phyloP scores from a whole-genome alignment of 805 yeast genomes.

The Soucietia sequanensis region DNA sequence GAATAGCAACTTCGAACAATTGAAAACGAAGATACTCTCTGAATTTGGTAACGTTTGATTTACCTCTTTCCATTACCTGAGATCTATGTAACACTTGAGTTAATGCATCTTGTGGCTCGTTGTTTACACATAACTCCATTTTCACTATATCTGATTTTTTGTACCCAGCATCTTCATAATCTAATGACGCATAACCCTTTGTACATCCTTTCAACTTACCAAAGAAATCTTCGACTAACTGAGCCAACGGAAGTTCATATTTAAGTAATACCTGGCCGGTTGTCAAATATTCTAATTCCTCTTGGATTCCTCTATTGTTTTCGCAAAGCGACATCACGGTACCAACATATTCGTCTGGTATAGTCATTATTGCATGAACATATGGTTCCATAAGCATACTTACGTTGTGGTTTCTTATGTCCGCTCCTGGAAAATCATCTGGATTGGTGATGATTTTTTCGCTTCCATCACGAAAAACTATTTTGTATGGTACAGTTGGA shows the following conservation, averaged over 20 bases:
- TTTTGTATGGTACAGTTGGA: slow-evolving; percentile 91
- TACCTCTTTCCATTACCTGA: slow-evolving; percentile 69
- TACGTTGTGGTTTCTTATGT: slow-evolving; percentile 45
- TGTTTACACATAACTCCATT: slow-evolving; percentile 85
- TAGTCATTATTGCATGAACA: slow-evolving; percentile 86
- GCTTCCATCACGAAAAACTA: slow-evolving; percentile 63
- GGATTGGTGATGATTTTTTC: slow-evolving; percentile 80
- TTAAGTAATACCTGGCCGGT: slow-evolving; percentile 80
- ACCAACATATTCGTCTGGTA: slow-evolving; percentile 89
- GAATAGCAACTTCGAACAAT: slow-evolving; percentile 88
- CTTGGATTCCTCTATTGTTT: slow-evolving; percentile 77
- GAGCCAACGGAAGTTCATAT: slow-evolving; percentile 82
- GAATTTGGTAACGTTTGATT: slow-evolving; percentile 79
- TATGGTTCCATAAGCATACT: slow-evolving; percentile 71
- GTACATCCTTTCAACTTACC: slow-evolving; percentile 90
- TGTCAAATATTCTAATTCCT: slow-evolving; percentile 70
- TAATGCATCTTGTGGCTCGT: slow-evolving; percentile 85
- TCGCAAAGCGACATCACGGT: slow-evolving; percentile 84
- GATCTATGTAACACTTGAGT: slow-evolving; percentile 86
- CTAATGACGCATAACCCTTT: slow-evolving; percentile 90
- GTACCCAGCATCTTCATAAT: slow-evolving; percentile 93
- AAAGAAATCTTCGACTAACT: slow-evolving; percentile 91
- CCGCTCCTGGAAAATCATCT: slow-evolving; percentile 80
- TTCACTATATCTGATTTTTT: slow-evolving; percentile 77
- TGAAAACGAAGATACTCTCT: slow-evolving; percentile 79